Percentiles rank a stretch among this genome's conserved stretches.
Evolutionary conservation across 2,329 filamentous ascomycete species (phyloP).

Genomic region (Fusarium sororula): DNA sequence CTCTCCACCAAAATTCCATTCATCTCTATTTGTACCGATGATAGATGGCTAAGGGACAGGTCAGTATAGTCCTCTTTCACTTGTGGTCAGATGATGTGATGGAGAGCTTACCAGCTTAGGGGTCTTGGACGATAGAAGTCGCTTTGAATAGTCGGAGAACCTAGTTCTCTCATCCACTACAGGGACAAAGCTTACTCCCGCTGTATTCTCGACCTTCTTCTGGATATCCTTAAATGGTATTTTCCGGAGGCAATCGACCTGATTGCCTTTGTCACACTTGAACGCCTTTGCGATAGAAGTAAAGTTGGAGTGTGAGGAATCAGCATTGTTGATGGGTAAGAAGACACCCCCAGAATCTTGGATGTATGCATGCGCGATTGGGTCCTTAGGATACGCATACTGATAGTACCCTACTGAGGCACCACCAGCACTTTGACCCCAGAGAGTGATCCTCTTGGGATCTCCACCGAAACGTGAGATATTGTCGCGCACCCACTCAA

Average conservation of each 20-base stretch:
- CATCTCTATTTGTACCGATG: conserved; percentile 1
- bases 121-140: not conserved
- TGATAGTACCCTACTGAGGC: conserved; percentile 7
- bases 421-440: conserved; percentile 3
- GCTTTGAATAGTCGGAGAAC: not conserved
- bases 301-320: not conserved
- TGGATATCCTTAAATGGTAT: not conserved
- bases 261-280: not conserved
- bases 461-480: not conserved
- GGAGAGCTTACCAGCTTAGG: not conserved
- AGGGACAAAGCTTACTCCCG: not conserved
- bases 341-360: not conserved
- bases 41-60: not conserved
- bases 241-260: not conserved
- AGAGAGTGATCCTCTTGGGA: not conserved
- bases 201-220: not conserved
- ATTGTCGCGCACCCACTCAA: conserved; percentile 1
- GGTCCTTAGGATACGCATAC: not conserved
- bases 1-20: not conserved
- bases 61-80: not conserved
- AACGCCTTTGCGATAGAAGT: not conserved
- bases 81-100: not conserved
- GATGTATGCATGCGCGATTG: conserved; percentile 4
- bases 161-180: not conserved
- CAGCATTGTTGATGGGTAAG: not conserved